phyloP scores from a whole-genome alignment of 257 asterid species.

The Petrea volubilis region DNA sequence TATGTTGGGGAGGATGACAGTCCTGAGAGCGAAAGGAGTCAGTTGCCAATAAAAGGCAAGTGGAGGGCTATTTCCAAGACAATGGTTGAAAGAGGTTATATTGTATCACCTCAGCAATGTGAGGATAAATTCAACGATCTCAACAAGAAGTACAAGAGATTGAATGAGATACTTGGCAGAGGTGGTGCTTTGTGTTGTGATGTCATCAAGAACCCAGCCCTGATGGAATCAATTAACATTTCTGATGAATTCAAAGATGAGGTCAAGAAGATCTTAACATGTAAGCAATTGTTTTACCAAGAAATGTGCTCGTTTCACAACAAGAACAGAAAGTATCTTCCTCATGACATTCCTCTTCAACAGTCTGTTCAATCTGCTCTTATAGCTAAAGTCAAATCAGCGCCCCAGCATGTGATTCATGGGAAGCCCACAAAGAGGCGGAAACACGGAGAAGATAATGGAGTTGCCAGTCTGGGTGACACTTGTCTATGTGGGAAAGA shows the following conservation, averaged over 20 bases:
- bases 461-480: no score
- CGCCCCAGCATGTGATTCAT: not conserved
- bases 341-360: conserved; percentile 37
- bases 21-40: conserved; percentile 9
- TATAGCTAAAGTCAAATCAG: conserved; percentile 21
- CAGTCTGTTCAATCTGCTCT: conserved; percentile 30
- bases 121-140: conserved; percentile 64
- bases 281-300: conserved; percentile 44
- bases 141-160: conserved; percentile 47
- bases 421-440: conserved; percentile 33
- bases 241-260: conserved; percentile 33
- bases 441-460: no score
- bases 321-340: conserved; percentile 31
- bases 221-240: conserved; percentile 38
- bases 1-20: conserved; percentile 22
- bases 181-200: conserved; percentile 19
- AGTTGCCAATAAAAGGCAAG: conserved; percentile 37
- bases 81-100: conserved; percentile 47
- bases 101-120: conserved; percentile 66
- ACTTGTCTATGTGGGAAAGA: not conserved
- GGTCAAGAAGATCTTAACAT: conserved; percentile 38
- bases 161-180: conserved; percentile 46
- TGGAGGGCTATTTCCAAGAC: conserved; percentile 53
- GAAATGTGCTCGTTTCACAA: conserved; percentile 55
- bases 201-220: conserved; percentile 41